Conservation (phyloP, 2,329 filamentous ascomycete genomes). For the Pyrenophora teres region DNA sequence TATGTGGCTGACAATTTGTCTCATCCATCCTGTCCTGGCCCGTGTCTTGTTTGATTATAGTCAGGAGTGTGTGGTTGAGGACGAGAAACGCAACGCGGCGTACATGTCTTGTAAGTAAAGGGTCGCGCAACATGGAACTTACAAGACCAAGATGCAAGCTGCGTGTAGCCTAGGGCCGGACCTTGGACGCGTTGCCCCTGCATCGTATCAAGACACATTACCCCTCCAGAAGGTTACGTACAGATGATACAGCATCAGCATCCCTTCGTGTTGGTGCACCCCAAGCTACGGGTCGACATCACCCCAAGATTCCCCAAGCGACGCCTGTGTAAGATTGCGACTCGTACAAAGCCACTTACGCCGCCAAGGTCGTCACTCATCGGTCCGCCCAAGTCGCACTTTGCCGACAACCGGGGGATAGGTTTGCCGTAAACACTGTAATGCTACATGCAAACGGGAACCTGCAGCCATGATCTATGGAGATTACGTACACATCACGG, state of each 20-base stretch:
- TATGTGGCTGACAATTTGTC: neutral
- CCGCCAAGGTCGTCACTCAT: constrained; percentile 2
- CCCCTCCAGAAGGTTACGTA: neutral
- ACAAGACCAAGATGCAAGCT: neutral
- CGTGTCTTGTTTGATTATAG: neutral
- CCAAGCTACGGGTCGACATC: neutral
- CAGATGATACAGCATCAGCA: constrained; percentile 2
- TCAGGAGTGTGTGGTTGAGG: neutral
- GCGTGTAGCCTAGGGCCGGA: neutral
- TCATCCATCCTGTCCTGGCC: neutral
- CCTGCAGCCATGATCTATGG: constrained; percentile 5
- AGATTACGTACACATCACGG: neutral
- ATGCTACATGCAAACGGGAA: constrained; percentile 6
- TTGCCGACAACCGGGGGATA: constrained; percentile 5
- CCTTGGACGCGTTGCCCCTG: neutral
- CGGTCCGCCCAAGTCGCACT: neutral
- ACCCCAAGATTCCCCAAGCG: neutral
- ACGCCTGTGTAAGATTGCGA: constrained; percentile 4
- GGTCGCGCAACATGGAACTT: neutral
- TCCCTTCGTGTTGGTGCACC: constrained; percentile 7
- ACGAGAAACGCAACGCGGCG: neutral
- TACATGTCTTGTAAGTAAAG: neutral
- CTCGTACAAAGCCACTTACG: constrained; percentile 10
- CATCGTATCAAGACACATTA: neutral
- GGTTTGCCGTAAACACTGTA: constrained; percentile 9